Evolutionary conservation across 768 basidiomycete species (phyloP).

Genomic region (Pleurotus sapidus): DNA sequence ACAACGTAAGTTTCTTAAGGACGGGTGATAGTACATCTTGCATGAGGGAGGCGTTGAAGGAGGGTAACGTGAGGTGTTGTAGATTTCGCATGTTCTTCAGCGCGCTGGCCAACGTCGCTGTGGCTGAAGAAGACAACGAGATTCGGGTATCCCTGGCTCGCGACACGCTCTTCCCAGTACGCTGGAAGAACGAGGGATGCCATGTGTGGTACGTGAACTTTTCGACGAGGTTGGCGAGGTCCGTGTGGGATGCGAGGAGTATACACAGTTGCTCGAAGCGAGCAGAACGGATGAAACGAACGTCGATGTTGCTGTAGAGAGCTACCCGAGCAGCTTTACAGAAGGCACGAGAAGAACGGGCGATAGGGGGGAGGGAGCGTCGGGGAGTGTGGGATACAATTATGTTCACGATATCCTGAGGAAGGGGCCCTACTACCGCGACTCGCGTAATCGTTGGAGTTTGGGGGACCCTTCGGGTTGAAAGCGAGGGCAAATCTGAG

Average conservation of each 20-base stretch:
- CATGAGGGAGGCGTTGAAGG: conserved; percentile 39
- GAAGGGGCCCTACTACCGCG: neutral
- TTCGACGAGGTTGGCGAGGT: conserved; percentile 37
- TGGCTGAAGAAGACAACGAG: conserved; percentile 22
- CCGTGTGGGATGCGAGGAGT: conserved; percentile 33
- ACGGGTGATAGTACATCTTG: conserved; percentile 41
- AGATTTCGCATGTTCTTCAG: conserved; percentile 46
- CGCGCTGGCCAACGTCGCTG: conserved; percentile 39
- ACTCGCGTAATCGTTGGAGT: neutral
- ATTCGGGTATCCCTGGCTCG: conserved; percentile 42
- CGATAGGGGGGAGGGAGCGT: conserved; percentile 22
- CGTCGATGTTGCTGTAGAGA: conserved; percentile 32
- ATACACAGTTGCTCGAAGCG: conserved; percentile 33
- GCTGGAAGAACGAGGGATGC: conserved; percentile 35
- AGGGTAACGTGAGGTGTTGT: conserved; percentile 36
- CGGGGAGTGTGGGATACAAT: conserved; percentile 27
- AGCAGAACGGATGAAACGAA: conserved; percentile 23
- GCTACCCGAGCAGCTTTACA: conserved; percentile 26
- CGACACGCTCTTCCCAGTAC: conserved; percentile 25
- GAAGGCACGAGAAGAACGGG: conserved; percentile 30
- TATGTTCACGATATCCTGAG: neutral
- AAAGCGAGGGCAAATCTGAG: neutral
- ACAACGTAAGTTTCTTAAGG: conserved; percentile 35
- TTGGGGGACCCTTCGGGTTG: neutral
- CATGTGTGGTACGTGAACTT: conserved; percentile 38